These are phyloP conservation scores for Fraxinus cuspidata DNA, from an alignment of 257 asterid species.

Conservation along the genomic window DNA sequence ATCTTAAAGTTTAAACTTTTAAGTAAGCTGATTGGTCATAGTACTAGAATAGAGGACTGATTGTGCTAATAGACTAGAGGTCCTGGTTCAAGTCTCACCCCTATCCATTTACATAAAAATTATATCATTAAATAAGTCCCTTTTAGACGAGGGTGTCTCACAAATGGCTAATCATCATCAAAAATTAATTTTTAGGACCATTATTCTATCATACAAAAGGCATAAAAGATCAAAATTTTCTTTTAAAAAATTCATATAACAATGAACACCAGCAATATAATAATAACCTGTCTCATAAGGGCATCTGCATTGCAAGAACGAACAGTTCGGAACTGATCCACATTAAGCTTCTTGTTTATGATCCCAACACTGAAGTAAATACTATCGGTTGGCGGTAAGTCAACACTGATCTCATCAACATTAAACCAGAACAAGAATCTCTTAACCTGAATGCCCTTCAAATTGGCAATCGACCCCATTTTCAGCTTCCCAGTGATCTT, in stretches of 20 bases:
- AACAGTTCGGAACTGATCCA: constrained; percentile 45
- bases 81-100: background rate
- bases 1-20: background rate
- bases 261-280: constrained; percentile 25
- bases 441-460: constrained; percentile 80
- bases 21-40: background rate
- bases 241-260: background rate
- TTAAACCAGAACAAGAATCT: constrained; percentile 83
- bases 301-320: constrained; percentile 41
- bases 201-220: background rate
- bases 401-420: constrained; percentile 80
- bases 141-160: background rate
- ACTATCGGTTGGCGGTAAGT: constrained; percentile 50
- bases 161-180: background rate
- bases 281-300: constrained; percentile 31
- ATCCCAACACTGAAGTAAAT: constrained; percentile 48
- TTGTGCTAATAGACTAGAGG: background rate
- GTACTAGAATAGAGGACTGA: background rate
- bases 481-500: constrained; percentile 71
- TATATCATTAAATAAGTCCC: background rate
- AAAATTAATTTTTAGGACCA: background rate
- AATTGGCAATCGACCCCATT: constrained; percentile 61
- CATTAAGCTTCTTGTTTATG: constrained; percentile 47
- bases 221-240: background rate
- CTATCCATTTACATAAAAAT: background rate